phyloP scores from a whole-genome alignment of 805 yeast genomes.

The Wickerhamomyces ciferrii region DNA sequence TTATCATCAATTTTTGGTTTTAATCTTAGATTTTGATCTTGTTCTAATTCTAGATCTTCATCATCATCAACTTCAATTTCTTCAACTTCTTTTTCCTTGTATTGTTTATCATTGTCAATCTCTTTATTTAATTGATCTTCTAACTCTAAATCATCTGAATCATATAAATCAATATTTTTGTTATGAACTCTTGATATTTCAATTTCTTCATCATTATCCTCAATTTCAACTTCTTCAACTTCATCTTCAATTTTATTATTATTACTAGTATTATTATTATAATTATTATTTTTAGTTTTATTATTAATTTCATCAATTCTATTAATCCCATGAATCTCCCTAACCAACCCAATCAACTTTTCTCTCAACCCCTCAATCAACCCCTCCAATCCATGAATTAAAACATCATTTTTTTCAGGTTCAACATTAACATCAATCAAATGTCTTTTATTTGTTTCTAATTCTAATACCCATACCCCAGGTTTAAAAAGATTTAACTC shows the following conservation, averaged over 20 bases:
- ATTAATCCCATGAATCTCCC: not conserved
- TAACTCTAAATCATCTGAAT: too few relatives aligned
- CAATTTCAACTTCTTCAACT: too few relatives aligned
- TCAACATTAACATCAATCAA: conserved; percentile 34
- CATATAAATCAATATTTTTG: too few relatives aligned
- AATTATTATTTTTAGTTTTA: too few relatives aligned
- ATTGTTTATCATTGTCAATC: not conserved
- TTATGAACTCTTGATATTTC: too few relatives aligned
- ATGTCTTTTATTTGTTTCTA: conserved; percentile 26
- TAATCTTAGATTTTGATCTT: not conserved
- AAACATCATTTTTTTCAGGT: conserved; percentile 36
- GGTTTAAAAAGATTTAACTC: conserved; percentile 6
- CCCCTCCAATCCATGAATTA: conserved; percentile 13
- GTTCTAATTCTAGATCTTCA: not conserved
- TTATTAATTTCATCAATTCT: not conserved
- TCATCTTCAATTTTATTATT: too few relatives aligned
- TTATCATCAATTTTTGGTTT: not conserved
- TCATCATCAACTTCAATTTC: not conserved
- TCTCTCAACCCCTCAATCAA: not conserved
- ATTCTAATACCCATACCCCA: conserved; percentile 18
- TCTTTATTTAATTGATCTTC: not conserved
- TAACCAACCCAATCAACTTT: not conserved
- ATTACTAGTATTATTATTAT: too few relatives aligned
- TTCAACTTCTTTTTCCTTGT: not conserved
- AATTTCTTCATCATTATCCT: too few relatives aligned